phyloP scores from a whole-genome alignment of 768 basidiomycete species.

The Favolaschia claudopus region DNA sequence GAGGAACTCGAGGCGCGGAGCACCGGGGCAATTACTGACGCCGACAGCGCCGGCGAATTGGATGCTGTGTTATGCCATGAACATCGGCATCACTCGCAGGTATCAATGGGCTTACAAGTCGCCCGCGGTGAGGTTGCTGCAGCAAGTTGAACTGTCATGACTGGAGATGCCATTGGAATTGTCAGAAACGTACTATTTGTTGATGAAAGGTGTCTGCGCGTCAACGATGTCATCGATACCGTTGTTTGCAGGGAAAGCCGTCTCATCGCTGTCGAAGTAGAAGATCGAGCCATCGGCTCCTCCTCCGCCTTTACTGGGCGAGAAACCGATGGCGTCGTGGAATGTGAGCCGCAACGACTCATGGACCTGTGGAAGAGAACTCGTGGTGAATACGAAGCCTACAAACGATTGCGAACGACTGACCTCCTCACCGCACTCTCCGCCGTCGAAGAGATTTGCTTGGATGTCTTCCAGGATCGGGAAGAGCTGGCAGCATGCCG shows the following conservation, averaged over 20 bases:
- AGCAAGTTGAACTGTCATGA: too few species aligned
- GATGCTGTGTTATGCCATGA: constrained; percentile 32
- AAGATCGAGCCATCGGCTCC: constrained; percentile 47
- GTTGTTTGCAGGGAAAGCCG: constrained; percentile 41
- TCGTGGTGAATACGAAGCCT: not conserved
- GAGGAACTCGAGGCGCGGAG: constrained; percentile 39
- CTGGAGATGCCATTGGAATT: too few species aligned
- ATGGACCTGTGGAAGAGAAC: constrained; percentile 10
- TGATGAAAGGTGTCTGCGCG: constrained; percentile 36
- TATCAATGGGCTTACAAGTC: constrained; percentile 40
- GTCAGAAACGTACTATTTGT: too few species aligned
- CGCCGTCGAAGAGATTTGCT: constrained; percentile 17
- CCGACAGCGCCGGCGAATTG: constrained; percentile 47
- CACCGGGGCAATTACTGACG: constrained; percentile 44
- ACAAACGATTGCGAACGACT: not conserved
- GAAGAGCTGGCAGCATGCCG: constrained; percentile 23
- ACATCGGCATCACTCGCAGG: not conserved
- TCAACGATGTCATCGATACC: constrained; percentile 42
- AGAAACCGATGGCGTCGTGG: constrained; percentile 29
- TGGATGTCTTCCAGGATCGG: constrained; percentile 20
- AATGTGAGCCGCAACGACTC: constrained; percentile 20
- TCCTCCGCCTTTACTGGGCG: constrained; percentile 12
- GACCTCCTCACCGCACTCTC: constrained; percentile 20
- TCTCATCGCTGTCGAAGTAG: constrained; percentile 41
- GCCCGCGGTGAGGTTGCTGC: constrained; percentile 39